A percentile compares a stretch with the other conserved stretches of the same genome.
These are phyloP conservation scores for Lunularia cruciata DNA, from an alignment of 225 moss, liverwort and hornwort species.

Conservation along the genomic window DNA sequence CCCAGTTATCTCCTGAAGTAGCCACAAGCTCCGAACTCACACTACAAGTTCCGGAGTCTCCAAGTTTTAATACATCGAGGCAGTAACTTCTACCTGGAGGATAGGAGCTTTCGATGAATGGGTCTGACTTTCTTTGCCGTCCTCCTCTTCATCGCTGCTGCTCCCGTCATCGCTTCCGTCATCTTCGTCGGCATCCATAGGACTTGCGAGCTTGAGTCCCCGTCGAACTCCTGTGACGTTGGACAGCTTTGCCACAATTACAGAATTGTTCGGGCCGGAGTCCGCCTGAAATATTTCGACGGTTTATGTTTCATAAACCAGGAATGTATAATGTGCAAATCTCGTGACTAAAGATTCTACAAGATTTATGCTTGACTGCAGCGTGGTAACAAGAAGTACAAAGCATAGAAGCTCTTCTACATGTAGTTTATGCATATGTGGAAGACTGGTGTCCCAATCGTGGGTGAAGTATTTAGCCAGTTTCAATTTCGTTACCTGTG, in stretches of 20 bases:
- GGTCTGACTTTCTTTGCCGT: constrained; percentile 28
- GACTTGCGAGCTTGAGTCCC: constrained; percentile 51
- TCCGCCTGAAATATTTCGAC: constrained; percentile 60
- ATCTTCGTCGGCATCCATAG: constrained; percentile 65
- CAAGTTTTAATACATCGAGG: not conserved
- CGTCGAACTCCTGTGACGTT: constrained; percentile 73
- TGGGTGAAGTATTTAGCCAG: no score
- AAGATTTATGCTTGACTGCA: no score
- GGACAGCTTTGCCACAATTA: constrained; percentile 73
- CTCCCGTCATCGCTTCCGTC: constrained; percentile 58
- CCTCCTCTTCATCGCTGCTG: constrained; percentile 60
- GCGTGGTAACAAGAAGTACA: no score
- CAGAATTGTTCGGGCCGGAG: constrained; percentile 62
- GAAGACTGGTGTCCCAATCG: no score
- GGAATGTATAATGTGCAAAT: no score
- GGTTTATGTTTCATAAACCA: no score
- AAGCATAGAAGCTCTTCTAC: no score
- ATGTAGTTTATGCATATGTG: no score
- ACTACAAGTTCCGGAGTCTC: no score
- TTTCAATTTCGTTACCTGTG: constrained; percentile 55
- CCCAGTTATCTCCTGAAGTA: no score
- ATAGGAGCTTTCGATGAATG: constrained; percentile 58
- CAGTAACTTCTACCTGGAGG: constrained; percentile 48
- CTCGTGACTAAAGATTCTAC: no score
- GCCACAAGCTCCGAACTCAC: no score